Evolutionary conservation across 345 rosid species (phyloP), one percentile per base, ranked within the genome.

Genomic region (Fremontodendron californicum): DNA sequence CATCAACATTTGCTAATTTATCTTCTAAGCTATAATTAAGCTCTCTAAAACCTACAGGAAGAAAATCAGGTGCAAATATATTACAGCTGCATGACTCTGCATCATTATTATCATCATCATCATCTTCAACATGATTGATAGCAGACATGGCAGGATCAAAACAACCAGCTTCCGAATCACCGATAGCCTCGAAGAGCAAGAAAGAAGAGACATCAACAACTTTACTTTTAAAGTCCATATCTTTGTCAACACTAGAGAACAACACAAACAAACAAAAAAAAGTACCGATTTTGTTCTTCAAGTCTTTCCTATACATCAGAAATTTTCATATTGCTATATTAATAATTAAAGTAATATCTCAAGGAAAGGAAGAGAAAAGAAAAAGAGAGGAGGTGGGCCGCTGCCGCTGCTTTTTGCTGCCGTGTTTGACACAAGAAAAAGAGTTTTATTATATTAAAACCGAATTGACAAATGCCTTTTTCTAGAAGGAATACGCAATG

Each of bases 11-110:
- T 7, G 21, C 54, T 29, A 61, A 31, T 27, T 40, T 67, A 9
- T 73, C 49, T 51, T 46, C 82, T 75, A 66, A 70, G 13, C 78
- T 40, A 19, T n/a, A n/a, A n/a, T 33, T 42, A n/a, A 48, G 5
- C 43, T 68, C 58, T 19, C 37, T 35, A 3, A 69, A 81, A 25
- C 57, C 19, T 29, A 3, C 35, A 27, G 70, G 75, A 63, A 19
- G 61, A 72, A 76, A 79, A 5, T 76, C 84, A 1, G 79, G 66
- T 2, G 52, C 31, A 49, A 46, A n/a, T n/a, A n/a, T 31, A 49
- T 82, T 84, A 31, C 76, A 81, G 85, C 91, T 85, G 39, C 89
- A 87, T 1, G 98, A 94, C 75, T 86, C 90, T 4, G 93, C 95
- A 42, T 87, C 90, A 45, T 15, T 23, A 29, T 68, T 40, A 15